Conservation (phyloP, 1,284 basidiomycete genomes). For the Sanghuangporus sanghuang region DNA sequence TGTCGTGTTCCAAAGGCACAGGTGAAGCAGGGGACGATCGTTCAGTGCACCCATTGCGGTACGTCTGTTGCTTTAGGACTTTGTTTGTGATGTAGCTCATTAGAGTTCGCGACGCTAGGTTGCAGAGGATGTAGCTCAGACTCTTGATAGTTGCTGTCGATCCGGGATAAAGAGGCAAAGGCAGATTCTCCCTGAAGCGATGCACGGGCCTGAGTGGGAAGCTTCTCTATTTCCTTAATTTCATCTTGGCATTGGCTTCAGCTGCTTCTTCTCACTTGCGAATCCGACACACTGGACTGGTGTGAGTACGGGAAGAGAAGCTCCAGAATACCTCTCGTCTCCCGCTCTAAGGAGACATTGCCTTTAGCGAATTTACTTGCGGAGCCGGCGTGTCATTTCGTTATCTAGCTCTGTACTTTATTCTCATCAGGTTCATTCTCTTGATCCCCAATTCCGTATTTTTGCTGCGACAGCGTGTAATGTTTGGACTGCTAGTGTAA, state of each 20-base stretch:
- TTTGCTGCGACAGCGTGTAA: not conserved
- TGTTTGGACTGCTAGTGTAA: not conserved
- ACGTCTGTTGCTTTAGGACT: constrained; percentile 30
- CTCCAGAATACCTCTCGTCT: no score
- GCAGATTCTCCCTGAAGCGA: not conserved
- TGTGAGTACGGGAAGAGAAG: not conserved
- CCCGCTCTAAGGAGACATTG: not conserved
- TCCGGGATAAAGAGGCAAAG: not conserved
- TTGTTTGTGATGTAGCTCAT: not conserved
- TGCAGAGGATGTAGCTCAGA: constrained; percentile 84
- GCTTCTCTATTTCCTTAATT: not conserved
- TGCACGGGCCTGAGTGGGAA: not conserved
- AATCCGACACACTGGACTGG: not conserved
- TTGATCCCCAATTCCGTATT: not conserved
- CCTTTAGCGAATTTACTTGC: not conserved
- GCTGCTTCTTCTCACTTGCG: not conserved
- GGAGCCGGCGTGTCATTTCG: not conserved
- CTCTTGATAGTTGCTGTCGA: constrained; percentile 38
- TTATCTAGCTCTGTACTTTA: not conserved
- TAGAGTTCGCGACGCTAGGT: constrained; percentile 38
- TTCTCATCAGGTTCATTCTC: not conserved
- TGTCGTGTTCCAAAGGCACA: constrained; percentile 96
- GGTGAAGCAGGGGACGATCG: constrained; percentile 87
- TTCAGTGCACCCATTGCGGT: constrained; percentile 98
- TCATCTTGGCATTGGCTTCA: not conserved